A percentile compares a stretch with the other conserved stretches of the same genome.
Conservation (phyloP, 495 filamentous ascomycete species). For the Aspergillus indologenus region DNA sequence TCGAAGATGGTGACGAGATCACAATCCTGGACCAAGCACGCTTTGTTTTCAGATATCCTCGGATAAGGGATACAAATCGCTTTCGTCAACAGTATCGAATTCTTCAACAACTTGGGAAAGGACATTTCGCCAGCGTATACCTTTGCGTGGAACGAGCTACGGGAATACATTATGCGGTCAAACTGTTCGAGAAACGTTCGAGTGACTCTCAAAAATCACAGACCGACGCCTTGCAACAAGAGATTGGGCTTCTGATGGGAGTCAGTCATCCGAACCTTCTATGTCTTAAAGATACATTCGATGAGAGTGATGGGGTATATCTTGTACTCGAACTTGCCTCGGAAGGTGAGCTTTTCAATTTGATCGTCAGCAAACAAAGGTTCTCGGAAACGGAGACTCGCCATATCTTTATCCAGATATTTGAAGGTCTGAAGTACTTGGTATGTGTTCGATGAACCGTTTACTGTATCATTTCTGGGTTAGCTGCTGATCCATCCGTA, state of each 20-base stretch:
- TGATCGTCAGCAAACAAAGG: conserved; percentile 84
- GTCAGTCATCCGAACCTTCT: conserved; percentile 95
- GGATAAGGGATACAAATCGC: conserved; percentile 64
- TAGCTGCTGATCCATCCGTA: conserved; percentile 23
- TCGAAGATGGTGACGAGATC: conserved; percentile 86
- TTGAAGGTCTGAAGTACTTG: conserved; percentile 91
- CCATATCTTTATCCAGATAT: conserved; percentile 85
- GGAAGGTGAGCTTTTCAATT: conserved; percentile 93
- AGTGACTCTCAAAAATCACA: conserved; percentile 77
- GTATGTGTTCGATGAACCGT: conserved; percentile 48
- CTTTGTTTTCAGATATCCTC: conserved; percentile 88
- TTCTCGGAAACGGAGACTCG: conserved; percentile 78
- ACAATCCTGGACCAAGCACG: conserved; percentile 76
- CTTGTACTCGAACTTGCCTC: conserved; percentile 87
- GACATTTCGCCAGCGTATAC: conserved; percentile 94
- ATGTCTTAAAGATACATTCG: conserved; percentile 92
- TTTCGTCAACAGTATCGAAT: conserved; percentile 87
- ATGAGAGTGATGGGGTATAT: conserved; percentile 87
- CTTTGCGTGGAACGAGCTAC: conserved; percentile 82
- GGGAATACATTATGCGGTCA: conserved; percentile 84
- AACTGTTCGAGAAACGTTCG: conserved; percentile 82
- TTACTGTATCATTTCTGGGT: conserved; percentile 2
- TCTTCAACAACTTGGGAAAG: conserved; percentile 85
- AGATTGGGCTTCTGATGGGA: conserved; percentile 93
- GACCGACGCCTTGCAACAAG: conserved; percentile 83